Base-by-base conservation (phyloP, 352 stramenopile species). In the Discostella stelligera region DNA sequence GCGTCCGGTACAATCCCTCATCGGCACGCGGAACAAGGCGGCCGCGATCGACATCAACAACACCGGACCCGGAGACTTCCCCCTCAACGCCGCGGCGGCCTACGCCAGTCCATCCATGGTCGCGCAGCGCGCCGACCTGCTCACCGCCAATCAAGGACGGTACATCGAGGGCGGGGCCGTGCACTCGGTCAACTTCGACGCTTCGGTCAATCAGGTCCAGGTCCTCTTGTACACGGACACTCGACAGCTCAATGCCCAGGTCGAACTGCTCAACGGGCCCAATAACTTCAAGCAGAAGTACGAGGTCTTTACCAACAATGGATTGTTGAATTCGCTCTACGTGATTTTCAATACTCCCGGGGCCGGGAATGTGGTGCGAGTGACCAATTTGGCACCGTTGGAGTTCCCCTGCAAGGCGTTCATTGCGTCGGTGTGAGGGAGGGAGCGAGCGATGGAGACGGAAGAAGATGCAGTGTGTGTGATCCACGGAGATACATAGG, bases 221-320 rank as follows among this genome's bases (percentile, higher is more conserved):
- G 77, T 85, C 3, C 53, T 80, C 14, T 39, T 85, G 27, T 80
- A 85, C 67, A 85, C 77, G 21, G 77, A 85, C 53, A 80, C 69
- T 14, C 70, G 71, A 64, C 76, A 83, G 71, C 76, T 83, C 71
- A 83, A 83, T 44, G 76, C 76, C n/a, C 70, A 81, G 53, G 72
- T 85, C 13, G 77, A 85, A 59, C 72, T 85, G 9, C 73, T 85
- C 56, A 85, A 81, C 21, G 77, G 73, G 55, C 77, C 77, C 44
- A 85, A 85, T 66, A 85, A 85, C 66, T 79, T 82, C 72, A 85
- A 85, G 77, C 77, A 85, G 64, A 81, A 79, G 68, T 85, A 71
- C 20, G 77, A 85, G 16, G 73, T 81, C 16, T 85, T 82, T 41
- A 82, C 77, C 21, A 82, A 81, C 46, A 85, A 85, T 27, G 77